A percentile compares a stretch with the other conserved stretches of the same genome.
These are phyloP conservation scores for Santalum album DNA, from an alignment of 164 flowering plant species.

Conservation along the genomic window DNA sequence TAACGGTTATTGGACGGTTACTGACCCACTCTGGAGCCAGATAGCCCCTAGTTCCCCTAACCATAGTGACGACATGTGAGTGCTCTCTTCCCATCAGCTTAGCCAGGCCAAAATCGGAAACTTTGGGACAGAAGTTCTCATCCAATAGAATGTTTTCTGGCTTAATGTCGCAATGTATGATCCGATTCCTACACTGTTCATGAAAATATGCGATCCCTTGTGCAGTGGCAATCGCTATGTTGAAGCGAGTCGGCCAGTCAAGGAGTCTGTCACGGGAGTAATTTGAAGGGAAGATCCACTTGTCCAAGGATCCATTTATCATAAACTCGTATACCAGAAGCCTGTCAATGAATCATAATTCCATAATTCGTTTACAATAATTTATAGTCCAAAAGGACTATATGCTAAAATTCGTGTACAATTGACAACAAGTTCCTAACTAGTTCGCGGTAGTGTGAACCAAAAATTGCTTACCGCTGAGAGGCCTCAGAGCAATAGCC, in stretches of 20 bases:
- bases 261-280: slow-evolving; percentile 30
- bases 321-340: slow-evolving; percentile 88
- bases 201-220: slow-evolving; percentile 92
- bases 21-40: slow-evolving; percentile 96
- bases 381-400: too few relatives aligned
- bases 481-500: slow-evolving; percentile 88
- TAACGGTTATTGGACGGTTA: slow-evolving; percentile 84
- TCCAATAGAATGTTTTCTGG: slow-evolving; percentile 91
- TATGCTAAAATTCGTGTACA: too few relatives aligned
- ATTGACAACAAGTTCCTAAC: too few relatives aligned
- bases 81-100: slow-evolving; percentile 92
- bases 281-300: slow-evolving; percentile 81
- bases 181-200: slow-evolving; percentile 79
- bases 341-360: slow-evolving; percentile 23
- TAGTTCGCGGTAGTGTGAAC: too few relatives aligned
- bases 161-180: slow-evolving; percentile 94
- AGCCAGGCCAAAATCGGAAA: slow-evolving; percentile 91
- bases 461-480: slow-evolving; percentile 62
- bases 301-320: slow-evolving; percentile 88
- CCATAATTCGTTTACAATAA: too few relatives aligned
- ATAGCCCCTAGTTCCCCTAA: slow-evolving; percentile 92
- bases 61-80: slow-evolving; percentile 86
- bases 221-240: slow-evolving; percentile 72
- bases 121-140: slow-evolving; percentile 78
- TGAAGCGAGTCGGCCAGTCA: slow-evolving; percentile 74